Evolutionary conservation across 2,329 filamentous ascomycete species (phyloP), one percentile per base, ranked within the genome.

Genomic region (Graphilbum fragrans): DNA sequence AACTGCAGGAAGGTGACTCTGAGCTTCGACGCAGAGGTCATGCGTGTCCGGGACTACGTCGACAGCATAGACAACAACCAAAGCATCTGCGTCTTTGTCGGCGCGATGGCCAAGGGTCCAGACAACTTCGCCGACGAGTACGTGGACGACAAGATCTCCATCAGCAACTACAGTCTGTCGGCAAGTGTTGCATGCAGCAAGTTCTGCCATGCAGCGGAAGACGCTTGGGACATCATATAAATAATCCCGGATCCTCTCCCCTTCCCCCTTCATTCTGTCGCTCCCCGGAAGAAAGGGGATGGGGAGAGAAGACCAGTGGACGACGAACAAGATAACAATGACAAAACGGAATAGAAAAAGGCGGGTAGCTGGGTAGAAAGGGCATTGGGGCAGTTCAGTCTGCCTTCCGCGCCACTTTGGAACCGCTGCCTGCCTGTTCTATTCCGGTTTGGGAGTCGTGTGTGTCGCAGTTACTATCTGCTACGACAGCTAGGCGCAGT

Each of bases 131-230:
- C 92, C 49, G 92, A 98, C 58, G 75, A 77, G 33, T 86, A 84
- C 63, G 93, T 96, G 55, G 90, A 96, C 58, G 92, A 98, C 65
- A 86, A 93, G 56, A 96, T 98, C 58, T 86, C 84, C 53, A 96
- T 98, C 66, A 96, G 90, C 72, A 94, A 95, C 63, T 98, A 85
- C 72, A 94, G 88, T 57, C 72, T 98, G 48, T 94, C 86, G 56
- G 92, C 92, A 47, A 96, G 90, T 67, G 92, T 98, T 47, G 90
- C 92, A 35, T 98, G 92, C 73, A 95, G 90, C 77, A 98, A 96
- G 64, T 96, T 98, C 70, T 96, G 92, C 64, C 92, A 98, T 63
- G 92, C 90, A 33, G 90, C 88, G 35, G 92, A 98, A 65, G 92
- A 98, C 61, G 82, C 82, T 29, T 98, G 92, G 92, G 80, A 86